Evolutionary conservation across 768 basidiomycete species (phyloP).

Genomic region (Hypholoma sublateritium): DNA sequence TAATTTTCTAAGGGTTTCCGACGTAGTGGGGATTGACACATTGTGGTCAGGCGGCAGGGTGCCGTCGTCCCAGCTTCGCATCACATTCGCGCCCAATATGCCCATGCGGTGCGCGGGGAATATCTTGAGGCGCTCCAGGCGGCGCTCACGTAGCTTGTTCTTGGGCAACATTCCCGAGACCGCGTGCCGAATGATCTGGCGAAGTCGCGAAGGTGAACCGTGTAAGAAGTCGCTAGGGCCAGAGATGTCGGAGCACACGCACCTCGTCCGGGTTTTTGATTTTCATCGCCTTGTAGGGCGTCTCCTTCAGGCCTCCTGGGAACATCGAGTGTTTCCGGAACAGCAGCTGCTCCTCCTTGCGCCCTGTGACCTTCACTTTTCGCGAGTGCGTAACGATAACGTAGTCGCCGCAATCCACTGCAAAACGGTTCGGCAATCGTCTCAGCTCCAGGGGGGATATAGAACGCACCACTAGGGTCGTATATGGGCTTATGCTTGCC

Average conservation of each 20-base stretch:
- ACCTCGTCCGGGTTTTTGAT: slow-evolving; percentile 87
- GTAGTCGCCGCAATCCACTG: slow-evolving; percentile 98
- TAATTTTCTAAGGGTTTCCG: slow-evolving; percentile 35
- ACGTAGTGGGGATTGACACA: slow-evolving; percentile 40
- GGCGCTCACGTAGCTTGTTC: slow-evolving; percentile 89
- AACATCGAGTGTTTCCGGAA: slow-evolving; percentile 92
- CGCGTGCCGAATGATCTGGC: slow-evolving; percentile 90
- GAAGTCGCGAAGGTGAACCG: not conserved
- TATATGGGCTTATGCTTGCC: slow-evolving; percentile 99
- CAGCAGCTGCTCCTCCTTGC: slow-evolving; percentile 82
- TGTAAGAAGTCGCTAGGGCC: not conserved
- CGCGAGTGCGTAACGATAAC: slow-evolving; percentile 92
- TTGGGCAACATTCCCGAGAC: slow-evolving; percentile 99
- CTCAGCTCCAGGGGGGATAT: not conserved
- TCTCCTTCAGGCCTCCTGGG: slow-evolving; percentile 92
- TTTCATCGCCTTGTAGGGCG: slow-evolving; percentile 83
- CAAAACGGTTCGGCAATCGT: not conserved
- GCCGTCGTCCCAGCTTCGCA: slow-evolving; percentile 85
- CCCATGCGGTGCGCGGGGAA: slow-evolving; percentile 82
- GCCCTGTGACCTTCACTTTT: slow-evolving; percentile 83
- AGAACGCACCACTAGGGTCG: slow-evolving; percentile 77
- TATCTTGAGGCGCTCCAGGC: slow-evolving; percentile 85
- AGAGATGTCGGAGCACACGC: slow-evolving; percentile 20
- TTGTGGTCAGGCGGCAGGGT: slow-evolving; percentile 54
- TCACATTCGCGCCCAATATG: slow-evolving; percentile 70